These are phyloP conservation scores for Botrytis paeoniae DNA, from an alignment of 2,329 filamentous ascomycete genomes.

Conservation along the genomic window DNA sequence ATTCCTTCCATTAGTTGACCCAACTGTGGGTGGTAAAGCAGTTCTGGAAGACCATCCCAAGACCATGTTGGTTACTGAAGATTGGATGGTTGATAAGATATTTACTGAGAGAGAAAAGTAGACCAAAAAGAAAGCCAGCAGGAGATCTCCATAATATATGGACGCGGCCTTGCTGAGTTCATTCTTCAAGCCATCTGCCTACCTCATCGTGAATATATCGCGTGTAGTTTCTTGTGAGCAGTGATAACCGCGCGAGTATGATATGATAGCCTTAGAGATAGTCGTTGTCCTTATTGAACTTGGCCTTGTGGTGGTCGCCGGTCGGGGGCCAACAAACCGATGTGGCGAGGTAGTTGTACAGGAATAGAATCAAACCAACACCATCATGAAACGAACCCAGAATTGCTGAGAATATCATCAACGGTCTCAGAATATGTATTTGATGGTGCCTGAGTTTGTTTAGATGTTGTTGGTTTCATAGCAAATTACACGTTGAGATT, in stretches of 20 bases:
- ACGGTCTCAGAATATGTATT: background rate
- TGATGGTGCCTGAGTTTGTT: background rate
- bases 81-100: background rate
- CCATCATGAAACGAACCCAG: background rate
- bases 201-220: background rate
- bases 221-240: background rate
- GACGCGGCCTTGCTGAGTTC: background rate
- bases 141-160: background rate
- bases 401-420: background rate
- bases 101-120: background rate
- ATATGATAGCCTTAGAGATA: constrained; percentile 4
- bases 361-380: constrained; percentile 13
- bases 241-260: constrained; percentile 9
- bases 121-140: background rate
- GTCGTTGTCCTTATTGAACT: constrained; percentile 1
- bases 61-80: constrained; percentile 4
- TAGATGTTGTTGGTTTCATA: background rate
- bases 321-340: background rate
- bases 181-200: constrained; percentile 1
- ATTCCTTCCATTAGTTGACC: background rate
- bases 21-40: constrained; percentile 5
- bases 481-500: background rate
- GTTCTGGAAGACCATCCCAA: background rate
- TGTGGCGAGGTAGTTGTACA: constrained; percentile 4
- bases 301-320: background rate